Evolutionary conservation across 129 eudicot species (phyloP).

Genomic region (Chrysanthemum lavandulifolium): DNA sequence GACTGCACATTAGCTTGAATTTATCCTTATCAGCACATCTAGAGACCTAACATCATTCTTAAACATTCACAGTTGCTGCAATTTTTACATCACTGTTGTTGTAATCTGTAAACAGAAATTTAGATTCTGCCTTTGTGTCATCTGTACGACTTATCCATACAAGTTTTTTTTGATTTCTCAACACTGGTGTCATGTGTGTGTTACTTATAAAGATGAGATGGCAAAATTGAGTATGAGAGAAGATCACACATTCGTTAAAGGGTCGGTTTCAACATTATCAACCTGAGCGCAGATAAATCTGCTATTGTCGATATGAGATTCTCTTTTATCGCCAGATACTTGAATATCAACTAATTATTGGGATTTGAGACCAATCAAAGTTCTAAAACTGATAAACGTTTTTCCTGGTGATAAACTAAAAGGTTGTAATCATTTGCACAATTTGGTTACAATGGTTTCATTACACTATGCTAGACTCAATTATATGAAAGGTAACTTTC

Average conservation of each 20-base stretch:
- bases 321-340: conserved; percentile 61
- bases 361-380: background rate
- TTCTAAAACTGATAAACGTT: conserved; percentile 2
- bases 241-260: conserved; percentile 65
- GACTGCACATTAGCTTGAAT: too few species aligned
- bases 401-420: conserved; percentile 25
- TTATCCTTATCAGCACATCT: too few species aligned
- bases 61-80: too few species aligned
- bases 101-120: too few species aligned
- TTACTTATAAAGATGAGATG: conserved; percentile 31
- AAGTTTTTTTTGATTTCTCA: too few species aligned
- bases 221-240: conserved; percentile 76
- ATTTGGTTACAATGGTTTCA: background rate
- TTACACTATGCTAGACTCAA: conserved; percentile 5
- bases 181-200: too few species aligned
- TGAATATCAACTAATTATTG: conserved; percentile 26
- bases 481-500: background rate
- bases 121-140: too few species aligned
- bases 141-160: too few species aligned
- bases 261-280: conserved; percentile 78
- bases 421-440: conserved; percentile 11
- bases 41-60: too few species aligned
- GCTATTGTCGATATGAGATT: conserved; percentile 93
- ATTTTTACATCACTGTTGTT: too few species aligned
- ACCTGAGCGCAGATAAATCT: conserved; percentile 79